phyloP scores from a whole-genome alignment of 1,284 basidiomycete genomes.

The Meira nashicola region DNA sequence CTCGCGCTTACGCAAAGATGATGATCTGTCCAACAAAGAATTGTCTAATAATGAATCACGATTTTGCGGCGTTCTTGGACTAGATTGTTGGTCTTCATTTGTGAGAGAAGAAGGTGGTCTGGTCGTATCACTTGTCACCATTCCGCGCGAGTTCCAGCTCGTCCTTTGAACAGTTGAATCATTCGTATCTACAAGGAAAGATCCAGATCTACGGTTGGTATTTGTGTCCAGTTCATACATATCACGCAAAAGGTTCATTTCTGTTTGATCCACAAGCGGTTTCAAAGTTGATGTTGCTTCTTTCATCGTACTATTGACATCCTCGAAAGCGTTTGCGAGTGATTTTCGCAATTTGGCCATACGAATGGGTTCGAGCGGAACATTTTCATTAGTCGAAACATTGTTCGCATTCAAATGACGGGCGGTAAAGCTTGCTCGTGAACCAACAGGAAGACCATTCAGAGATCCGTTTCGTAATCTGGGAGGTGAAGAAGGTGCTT shows the following conservation, averaged over 20 bases:
- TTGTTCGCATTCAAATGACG: constrained; percentile 21
- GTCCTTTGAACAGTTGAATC: not conserved
- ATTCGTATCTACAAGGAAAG: not conserved
- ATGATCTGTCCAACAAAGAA: not conserved
- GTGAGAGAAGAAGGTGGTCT: constrained; percentile 29
- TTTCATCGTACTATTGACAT: constrained; percentile 22
- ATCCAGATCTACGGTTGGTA: not conserved
- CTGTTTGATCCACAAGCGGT: constrained; percentile 28
- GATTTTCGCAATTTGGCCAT: constrained; percentile 9
- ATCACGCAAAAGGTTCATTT: constrained; percentile 31
- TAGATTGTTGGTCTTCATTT: constrained; percentile 18
- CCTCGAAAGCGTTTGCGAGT: constrained; percentile 13
- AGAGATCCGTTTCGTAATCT: not conserved
- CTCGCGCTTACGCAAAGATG: not conserved
- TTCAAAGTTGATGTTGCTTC: constrained; percentile 14
- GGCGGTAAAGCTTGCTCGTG: constrained; percentile 19
- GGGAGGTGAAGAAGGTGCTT: constrained; percentile 13
- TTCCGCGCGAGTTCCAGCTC: not conserved
- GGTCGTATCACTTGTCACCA: constrained; percentile 21
- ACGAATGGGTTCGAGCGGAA: constrained; percentile 1
- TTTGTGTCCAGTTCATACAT: constrained; percentile 30
- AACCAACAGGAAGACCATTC: not conserved
- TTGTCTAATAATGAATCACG: not conserved
- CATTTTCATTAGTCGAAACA: not conserved
- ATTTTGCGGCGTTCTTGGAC: constrained; percentile 8